Evolutionary conservation across 225 moss, liverwort and hornwort genomes (phyloP).

Genomic region (Ulota crispa): DNA sequence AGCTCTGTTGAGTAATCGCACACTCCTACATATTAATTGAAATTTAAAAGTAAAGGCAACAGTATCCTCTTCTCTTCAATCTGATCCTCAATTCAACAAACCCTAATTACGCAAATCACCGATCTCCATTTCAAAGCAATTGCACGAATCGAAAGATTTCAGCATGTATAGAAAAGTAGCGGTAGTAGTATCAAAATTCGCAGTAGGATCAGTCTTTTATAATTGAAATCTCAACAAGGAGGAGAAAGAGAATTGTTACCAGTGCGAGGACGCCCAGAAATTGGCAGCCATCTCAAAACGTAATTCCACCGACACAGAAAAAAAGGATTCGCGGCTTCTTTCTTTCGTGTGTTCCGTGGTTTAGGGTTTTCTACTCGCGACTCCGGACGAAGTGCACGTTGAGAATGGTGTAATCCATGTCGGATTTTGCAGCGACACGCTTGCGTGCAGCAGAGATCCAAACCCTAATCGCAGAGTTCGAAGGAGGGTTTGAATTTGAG

Average conservation of each 20-base stretch:
- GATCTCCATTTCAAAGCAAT: background rate
- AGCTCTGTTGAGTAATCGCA: background rate
- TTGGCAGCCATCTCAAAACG: constrained; percentile 74
- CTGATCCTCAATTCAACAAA: background rate
- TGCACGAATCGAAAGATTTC: background rate
- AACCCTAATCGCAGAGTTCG: background rate
- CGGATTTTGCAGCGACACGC: background rate
- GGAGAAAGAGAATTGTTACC: constrained; percentile 32
- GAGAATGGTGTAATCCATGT: background rate
- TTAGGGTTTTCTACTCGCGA: background rate
- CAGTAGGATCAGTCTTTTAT: background rate
- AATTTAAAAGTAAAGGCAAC: background rate
- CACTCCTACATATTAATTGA: background rate
- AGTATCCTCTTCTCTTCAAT: background rate
- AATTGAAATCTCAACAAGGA: background rate
- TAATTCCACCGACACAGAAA: background rate
- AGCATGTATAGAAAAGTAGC: background rate
- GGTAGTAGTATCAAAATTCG: background rate
- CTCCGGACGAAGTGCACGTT: background rate
- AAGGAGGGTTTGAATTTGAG: background rate
- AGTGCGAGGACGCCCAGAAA: constrained; percentile 95
- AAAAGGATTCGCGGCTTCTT: background rate
- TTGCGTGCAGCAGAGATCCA: background rate
- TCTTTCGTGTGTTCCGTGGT: background rate
- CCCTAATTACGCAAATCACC: constrained; percentile 18